These are phyloP conservation scores for Pythium aristosporum DNA, from an alignment of 352 stramenopile genomes.

Conservation along the genomic window DNA sequence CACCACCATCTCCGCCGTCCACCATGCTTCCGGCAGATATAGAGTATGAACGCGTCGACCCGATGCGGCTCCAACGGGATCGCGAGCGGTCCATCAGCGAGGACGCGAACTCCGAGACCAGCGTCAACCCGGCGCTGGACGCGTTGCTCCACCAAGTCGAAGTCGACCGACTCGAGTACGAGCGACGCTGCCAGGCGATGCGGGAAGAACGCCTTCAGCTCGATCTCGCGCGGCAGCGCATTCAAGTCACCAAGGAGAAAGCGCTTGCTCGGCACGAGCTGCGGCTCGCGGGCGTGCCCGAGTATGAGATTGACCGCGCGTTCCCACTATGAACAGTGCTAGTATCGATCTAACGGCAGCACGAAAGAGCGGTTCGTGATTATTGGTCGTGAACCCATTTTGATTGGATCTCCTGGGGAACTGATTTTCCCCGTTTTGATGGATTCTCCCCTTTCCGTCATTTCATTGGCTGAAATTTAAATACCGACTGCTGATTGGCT, in stretches of 20 bases:
- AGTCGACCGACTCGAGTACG: not conserved
- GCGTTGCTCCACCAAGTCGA: slow-evolving; percentile 1
- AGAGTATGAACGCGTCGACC: not conserved
- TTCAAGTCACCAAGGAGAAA: slow-evolving; percentile 20
- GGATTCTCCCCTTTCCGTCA: not conserved
- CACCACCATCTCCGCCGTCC: not conserved
- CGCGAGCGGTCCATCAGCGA: slow-evolving; percentile 1
- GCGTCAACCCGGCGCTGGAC: not conserved
- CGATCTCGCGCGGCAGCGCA: slow-evolving; percentile 4
- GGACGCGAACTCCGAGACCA: not conserved
- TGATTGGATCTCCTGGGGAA: not conserved
- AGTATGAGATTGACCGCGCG: slow-evolving; percentile 18
- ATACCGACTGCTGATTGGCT: not conserved
- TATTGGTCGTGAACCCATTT: not conserved
- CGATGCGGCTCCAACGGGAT: not conserved
- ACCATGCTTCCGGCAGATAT: not conserved
- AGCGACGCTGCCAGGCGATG: not conserved
- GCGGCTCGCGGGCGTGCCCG: slow-evolving; percentile 17
- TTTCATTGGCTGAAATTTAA: not conserved
- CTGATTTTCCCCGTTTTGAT: not conserved
- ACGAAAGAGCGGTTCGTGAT: too few relatives aligned
- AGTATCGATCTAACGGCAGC: too few relatives aligned
- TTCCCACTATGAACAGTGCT: slow-evolving; percentile 7
- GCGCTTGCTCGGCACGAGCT: slow-evolving; percentile 16
- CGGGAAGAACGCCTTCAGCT: slow-evolving; percentile 5